phyloP scores from a whole-genome alignment of 2,329 filamentous ascomycete genomes.

The Fusarium goolgardi region DNA sequence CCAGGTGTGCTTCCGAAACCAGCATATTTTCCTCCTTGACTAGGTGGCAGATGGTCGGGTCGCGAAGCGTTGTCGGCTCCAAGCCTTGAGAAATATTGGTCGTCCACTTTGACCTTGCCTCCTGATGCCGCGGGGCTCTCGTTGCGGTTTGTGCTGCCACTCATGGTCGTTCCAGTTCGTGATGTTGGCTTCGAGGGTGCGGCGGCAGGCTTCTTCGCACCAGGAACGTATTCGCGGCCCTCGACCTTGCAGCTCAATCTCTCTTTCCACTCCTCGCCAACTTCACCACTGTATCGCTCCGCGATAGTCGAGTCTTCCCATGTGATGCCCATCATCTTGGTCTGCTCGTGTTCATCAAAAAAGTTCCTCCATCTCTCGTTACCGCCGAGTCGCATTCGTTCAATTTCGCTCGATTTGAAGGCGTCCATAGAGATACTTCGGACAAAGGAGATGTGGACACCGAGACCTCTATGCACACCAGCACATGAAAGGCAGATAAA shows the following conservation, averaged over 20 bases:
- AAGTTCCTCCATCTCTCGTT: conserved; percentile 90
- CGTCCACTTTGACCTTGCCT: conserved; percentile 74
- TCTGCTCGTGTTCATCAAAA: conserved; percentile 79
- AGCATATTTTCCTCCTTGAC: conserved; percentile 89
- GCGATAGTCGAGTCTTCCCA: conserved; percentile 92
- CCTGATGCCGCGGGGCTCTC: conserved; percentile 55
- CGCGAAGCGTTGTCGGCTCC: conserved; percentile 85
- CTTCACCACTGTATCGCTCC: conserved; percentile 89
- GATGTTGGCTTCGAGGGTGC: conserved; percentile 50
- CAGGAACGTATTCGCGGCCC: conserved; percentile 84
- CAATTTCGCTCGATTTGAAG: conserved; percentile 92
- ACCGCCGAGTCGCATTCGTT: conserved; percentile 91
- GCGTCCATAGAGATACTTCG: conserved; percentile 98
- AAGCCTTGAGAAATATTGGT: conserved; percentile 89
- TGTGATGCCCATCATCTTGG: conserved; percentile 72
- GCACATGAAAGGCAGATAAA: conserved; percentile 99
- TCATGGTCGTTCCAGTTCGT: conserved; percentile 57
- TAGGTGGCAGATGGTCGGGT: conserved; percentile 80
- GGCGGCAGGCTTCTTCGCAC: conserved; percentile 65
- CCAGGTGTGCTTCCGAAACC: conserved; percentile 87
- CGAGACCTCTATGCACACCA: conserved; percentile 91
- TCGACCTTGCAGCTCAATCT: conserved; percentile 88
- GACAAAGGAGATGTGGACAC: conserved; percentile 98
- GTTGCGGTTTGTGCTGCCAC: conserved; percentile 54
- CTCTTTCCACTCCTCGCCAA: conserved; percentile 96